phyloP scores from a whole-genome alignment of 2,329 filamentous ascomycete species.

The Acrocalymma vagum region DNA sequence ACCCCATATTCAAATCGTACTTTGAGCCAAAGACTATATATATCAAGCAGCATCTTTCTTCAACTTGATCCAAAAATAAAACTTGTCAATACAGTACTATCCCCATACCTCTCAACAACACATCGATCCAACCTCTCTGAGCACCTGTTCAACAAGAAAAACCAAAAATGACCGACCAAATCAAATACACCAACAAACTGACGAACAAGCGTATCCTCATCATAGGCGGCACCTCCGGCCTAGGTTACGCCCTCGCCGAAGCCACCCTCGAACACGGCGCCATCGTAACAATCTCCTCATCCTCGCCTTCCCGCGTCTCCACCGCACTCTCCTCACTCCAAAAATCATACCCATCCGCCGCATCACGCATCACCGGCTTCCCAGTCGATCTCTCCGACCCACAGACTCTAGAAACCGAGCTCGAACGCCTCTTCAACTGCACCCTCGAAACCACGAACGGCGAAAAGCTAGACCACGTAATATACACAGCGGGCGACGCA shows the following conservation, averaged over 20 bases:
- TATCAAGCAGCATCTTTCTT: no score
- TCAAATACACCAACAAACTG: conserved; percentile 60
- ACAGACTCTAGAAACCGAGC: conserved; percentile 56
- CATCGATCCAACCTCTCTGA: background rate
- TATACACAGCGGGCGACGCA: conserved; percentile 64
- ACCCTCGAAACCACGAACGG: conserved; percentile 38
- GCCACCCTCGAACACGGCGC: conserved; percentile 64
- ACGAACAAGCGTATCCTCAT: conserved; percentile 61
- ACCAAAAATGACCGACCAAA: conserved; percentile 45
- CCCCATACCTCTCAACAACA: background rate
- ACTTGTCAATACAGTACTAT: no score
- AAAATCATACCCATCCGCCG: conserved; percentile 52
- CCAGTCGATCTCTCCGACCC: conserved; percentile 59
- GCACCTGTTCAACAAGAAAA: background rate
- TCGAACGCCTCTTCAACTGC: conserved; percentile 56
- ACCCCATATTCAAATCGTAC: no score
- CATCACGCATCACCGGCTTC: conserved; percentile 52
- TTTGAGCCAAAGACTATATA: no score
- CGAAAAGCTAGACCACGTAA: conserved; percentile 61
- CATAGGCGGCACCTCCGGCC: conserved; percentile 70
- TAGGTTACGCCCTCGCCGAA: conserved; percentile 69
- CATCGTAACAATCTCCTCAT: conserved; percentile 68
- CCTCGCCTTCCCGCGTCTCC: conserved; percentile 59
- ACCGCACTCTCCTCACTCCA: conserved; percentile 56
- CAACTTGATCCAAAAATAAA: no score